These are phyloP conservation scores for Diaporthe nobilis DNA, from an alignment of 2,329 filamentous ascomycete genomes.

Conservation along the genomic window DNA sequence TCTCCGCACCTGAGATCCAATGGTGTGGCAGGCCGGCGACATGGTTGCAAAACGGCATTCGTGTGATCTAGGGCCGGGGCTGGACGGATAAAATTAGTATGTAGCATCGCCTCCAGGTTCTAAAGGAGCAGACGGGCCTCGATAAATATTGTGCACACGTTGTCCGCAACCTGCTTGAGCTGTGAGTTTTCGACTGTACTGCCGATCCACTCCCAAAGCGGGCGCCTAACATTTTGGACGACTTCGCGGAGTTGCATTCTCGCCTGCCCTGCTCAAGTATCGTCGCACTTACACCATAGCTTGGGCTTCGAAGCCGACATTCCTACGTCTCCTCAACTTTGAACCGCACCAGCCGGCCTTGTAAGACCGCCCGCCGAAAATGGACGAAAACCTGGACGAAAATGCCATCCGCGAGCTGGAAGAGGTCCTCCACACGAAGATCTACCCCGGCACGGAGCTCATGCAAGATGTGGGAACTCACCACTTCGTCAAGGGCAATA, in stretches of 20 bases:
- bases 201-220: background rate
- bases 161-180: background rate
- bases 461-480: slow-evolving; percentile 69
- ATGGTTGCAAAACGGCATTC: slow-evolving; percentile 5
- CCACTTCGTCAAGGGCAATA: slow-evolving; percentile 71
- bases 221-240: background rate
- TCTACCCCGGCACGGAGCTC: slow-evolving; percentile 55
- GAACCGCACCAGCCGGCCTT: background rate
- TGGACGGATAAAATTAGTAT: slow-evolving; percentile 2
- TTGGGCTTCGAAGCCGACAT: background rate
- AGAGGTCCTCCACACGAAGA: slow-evolving; percentile 49
- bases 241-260: background rate
- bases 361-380: background rate
- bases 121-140: background rate
- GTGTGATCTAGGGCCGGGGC: slow-evolving; percentile 23
- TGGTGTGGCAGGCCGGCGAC: slow-evolving; percentile 13
- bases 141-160: background rate
- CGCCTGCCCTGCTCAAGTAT: background rate
- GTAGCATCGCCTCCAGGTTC: slow-evolving; percentile 1
- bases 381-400: slow-evolving; percentile 48
- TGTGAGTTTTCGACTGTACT: background rate
- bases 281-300: background rate
- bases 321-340: background rate
- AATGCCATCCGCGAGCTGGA: slow-evolving; percentile 43
- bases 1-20: slow-evolving; percentile 27